phyloP scores from a whole-genome alignment of 768 basidiomycete species.

The Lentinula raphanica region DNA sequence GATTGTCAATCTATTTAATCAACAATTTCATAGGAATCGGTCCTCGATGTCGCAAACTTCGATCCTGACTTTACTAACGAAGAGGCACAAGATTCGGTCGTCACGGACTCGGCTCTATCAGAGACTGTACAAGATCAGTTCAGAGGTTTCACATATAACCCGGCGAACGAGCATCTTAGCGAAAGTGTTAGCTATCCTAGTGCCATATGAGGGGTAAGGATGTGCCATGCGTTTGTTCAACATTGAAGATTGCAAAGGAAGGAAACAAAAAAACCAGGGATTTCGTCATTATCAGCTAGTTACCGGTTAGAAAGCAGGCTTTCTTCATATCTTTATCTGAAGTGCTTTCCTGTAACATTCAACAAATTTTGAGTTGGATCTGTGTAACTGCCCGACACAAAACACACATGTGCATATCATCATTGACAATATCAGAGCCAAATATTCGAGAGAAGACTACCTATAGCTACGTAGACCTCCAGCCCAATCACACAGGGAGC shows the following conservation, averaged over 20 bases:
- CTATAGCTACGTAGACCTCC: too few species aligned
- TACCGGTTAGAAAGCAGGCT: background rate
- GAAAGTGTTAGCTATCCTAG: slow-evolving; percentile 71
- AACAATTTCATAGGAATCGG: slow-evolving; percentile 60
- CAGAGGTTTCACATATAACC: slow-evolving; percentile 85
- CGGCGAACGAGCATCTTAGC: slow-evolving; percentile 77
- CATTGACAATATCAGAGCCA: too few species aligned
- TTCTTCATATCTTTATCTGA: background rate
- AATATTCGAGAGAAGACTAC: too few species aligned
- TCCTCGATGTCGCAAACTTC: slow-evolving; percentile 94
- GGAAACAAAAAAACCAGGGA: too few species aligned
- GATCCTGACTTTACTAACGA: slow-evolving; percentile 97
- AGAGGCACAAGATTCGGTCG: slow-evolving; percentile 91
- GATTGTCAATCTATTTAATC: background rate
- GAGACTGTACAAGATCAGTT: slow-evolving; percentile 98
- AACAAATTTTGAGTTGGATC: background rate
- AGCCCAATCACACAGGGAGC: too few species aligned
- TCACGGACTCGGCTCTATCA: slow-evolving; percentile 86
- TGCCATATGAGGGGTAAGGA: slow-evolving; percentile 27
- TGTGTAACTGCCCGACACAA: too few species aligned
- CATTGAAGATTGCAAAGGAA: too few species aligned
- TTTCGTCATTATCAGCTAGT: background rate
- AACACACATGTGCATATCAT: background rate
- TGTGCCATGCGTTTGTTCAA: background rate
- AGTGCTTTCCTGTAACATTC: background rate